phyloP scores from a whole-genome alignment of 2,329 filamentous ascomycete genomes.

The Xylariaceae sp. region DNA sequence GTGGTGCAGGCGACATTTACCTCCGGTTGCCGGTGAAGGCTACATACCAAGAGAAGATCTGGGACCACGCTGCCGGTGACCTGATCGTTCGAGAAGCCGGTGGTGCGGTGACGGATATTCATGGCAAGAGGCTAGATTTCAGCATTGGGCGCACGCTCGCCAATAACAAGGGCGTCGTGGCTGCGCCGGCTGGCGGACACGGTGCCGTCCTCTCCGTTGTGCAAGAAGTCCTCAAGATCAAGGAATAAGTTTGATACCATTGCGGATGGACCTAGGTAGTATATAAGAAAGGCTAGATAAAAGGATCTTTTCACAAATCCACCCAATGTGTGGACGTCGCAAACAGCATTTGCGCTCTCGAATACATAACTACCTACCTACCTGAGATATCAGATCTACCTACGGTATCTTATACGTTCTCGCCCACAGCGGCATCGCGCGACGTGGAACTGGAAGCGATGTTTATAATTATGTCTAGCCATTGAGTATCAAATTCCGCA shows the following conservation, averaged over 20 bases:
- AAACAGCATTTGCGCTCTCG: no score
- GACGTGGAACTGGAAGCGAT: no score
- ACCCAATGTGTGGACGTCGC: constrained; percentile 7
- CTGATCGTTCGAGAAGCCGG: constrained; percentile 92
- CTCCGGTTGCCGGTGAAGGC: constrained; percentile 80
- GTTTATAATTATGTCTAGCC: no score
- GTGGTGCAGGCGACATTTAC: constrained; percentile 93
- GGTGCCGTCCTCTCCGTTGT: constrained; percentile 74
- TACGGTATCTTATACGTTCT: no score
- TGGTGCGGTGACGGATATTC: constrained; percentile 83
- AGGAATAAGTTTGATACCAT: constrained; percentile 31
- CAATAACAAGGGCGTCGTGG: constrained; percentile 91
- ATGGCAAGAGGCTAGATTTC: constrained; percentile 83
- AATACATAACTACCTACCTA: no score
- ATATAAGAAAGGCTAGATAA: constrained; percentile 18
- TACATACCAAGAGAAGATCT: constrained; percentile 97
- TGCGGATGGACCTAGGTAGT: constrained; percentile 18
- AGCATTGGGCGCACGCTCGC: constrained; percentile 77
- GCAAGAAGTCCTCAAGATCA: constrained; percentile 64
- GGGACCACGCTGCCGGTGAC: constrained; percentile 96
- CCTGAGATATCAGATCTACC: no score
- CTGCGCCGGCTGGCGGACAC: constrained; percentile 75
- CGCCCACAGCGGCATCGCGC: no score
- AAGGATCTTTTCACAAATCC: constrained; percentile 4
- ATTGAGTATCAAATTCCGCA: no score